phyloP scores from a whole-genome alignment of 2,329 filamentous ascomycete species.

The Metarhizium anisopliae region DNA sequence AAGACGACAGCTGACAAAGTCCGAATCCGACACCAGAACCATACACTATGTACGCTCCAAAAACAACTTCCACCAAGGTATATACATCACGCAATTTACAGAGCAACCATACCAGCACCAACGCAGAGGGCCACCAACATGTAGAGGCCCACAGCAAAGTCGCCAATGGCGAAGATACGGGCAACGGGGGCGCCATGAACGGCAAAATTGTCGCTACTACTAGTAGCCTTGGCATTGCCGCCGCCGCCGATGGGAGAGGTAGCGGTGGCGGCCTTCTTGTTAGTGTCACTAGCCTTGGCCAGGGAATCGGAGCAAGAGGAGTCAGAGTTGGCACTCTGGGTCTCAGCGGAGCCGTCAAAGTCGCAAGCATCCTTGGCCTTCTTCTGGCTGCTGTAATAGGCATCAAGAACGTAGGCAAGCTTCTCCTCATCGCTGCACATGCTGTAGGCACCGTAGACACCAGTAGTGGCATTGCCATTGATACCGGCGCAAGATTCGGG shows the following conservation, averaged over 20 bases:
- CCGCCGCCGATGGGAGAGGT: constrained; percentile 5
- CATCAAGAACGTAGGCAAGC: constrained; percentile 64
- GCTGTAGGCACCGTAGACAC: constrained; percentile 66
- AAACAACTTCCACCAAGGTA: constrained; percentile 2
- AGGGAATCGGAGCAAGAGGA: constrained; percentile 51
- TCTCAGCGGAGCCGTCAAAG: constrained; percentile 58
- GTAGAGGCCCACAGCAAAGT: constrained; percentile 41
- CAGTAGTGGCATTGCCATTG: constrained; percentile 54
- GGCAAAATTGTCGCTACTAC: constrained; percentile 6
- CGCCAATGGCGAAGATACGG: constrained; percentile 35
- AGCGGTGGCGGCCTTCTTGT: constrained; percentile 18
- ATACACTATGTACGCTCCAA: constrained; percentile 9
- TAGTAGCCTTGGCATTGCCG: neutral
- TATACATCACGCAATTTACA: constrained; percentile 30
- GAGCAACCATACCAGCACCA: constrained; percentile 43
- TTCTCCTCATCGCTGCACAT: constrained; percentile 65
- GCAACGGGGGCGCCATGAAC: constrained; percentile 18
- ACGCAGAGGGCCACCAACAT: constrained; percentile 40
- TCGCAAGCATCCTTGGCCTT: constrained; percentile 52
- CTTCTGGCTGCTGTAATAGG: constrained; percentile 56
- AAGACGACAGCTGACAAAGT: neutral
- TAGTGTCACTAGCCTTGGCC: constrained; percentile 51
- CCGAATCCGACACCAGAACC: neutral
- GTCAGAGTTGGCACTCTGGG: constrained; percentile 37
- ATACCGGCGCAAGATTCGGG: constrained; percentile 57